phyloP scores from a whole-genome alignment of 2,329 filamentous ascomycete species.

The Anisogramma anomala region DNA sequence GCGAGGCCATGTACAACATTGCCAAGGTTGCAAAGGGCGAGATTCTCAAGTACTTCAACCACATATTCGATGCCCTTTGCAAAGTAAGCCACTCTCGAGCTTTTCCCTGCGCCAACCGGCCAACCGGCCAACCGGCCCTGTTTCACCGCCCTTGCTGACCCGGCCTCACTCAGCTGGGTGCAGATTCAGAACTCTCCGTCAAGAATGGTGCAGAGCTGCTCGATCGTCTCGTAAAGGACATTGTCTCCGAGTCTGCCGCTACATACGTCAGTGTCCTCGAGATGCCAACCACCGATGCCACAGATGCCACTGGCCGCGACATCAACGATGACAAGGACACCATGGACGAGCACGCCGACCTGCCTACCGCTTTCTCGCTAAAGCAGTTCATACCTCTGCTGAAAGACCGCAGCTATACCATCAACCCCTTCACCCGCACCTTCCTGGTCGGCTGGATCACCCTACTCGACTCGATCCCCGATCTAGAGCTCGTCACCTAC shows the following conservation, averaged over 20 bases:
- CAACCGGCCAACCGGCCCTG: no score
- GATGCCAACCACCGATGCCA: constrained; percentile 29
- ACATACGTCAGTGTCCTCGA: constrained; percentile 89
- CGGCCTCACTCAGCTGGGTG: constrained; percentile 57
- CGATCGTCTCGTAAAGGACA: constrained; percentile 90
- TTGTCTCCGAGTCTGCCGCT: constrained; percentile 86
- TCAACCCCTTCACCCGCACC: constrained; percentile 87
- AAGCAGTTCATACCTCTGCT: constrained; percentile 83
- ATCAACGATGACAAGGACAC: constrained; percentile 35
- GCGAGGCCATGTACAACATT: constrained; percentile 99
- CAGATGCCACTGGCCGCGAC: constrained; percentile 38
- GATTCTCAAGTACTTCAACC: constrained; percentile 93
- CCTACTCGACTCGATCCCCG: constrained; percentile 87
- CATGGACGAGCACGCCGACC: constrained; percentile 31
- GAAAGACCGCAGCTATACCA: constrained; percentile 85
- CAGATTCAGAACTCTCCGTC: constrained; percentile 90
- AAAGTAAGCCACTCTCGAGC: constrained; percentile 61
- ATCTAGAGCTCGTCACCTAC: constrained; percentile 86
- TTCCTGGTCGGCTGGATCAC: constrained; percentile 97
- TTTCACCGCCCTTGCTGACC: constrained; percentile 9
- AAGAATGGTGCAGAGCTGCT: constrained; percentile 96
- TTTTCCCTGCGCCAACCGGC: no score
- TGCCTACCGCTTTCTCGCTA: constrained; percentile 84
- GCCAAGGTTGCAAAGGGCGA: constrained; percentile 98
- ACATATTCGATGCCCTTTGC: constrained; percentile 93